phyloP scores from a whole-genome alignment of 2,329 filamentous ascomycete genomes.

The Xylaria sp. region DNA sequence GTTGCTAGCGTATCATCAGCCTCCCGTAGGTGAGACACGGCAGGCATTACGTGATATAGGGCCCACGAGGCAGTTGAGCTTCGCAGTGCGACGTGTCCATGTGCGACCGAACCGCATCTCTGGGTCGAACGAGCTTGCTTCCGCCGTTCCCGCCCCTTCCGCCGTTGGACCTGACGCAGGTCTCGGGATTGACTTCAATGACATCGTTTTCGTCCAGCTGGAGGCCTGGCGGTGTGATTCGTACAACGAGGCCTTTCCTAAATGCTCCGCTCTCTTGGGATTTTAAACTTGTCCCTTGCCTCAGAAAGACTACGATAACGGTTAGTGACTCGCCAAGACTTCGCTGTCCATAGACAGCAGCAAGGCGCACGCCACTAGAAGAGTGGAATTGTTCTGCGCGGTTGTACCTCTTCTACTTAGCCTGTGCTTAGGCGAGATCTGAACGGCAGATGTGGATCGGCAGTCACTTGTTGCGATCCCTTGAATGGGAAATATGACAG shows the following conservation, averaged over 20 bases:
- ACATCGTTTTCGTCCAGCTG: slow-evolving; percentile 6
- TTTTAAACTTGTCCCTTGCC: neutral
- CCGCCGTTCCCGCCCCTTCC: slow-evolving; percentile 10
- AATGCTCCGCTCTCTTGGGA: neutral
- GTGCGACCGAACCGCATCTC: slow-evolving; percentile 20
- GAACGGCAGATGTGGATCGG: slow-evolving; percentile 29
- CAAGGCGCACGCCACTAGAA: slow-evolving; percentile 12
- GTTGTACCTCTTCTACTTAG: slow-evolving; percentile 16
- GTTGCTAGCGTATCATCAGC: slow-evolving; percentile 9
- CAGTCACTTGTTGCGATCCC: slow-evolving; percentile 8
- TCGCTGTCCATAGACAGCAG: slow-evolving; percentile 11
- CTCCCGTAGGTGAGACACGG: neutral
- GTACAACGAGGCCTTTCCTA: slow-evolving; percentile 4
- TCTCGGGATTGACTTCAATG: neutral
- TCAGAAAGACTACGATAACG: neutral
- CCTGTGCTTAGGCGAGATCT: slow-evolving; percentile 25
- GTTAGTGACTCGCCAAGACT: slow-evolving; percentile 12
- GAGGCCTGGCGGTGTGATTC: slow-evolving; percentile 16
- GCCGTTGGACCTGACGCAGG: slow-evolving; percentile 10
- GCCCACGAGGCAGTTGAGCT: slow-evolving; percentile 23
- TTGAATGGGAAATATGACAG: neutral
- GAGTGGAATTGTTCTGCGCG: slow-evolving; percentile 14
- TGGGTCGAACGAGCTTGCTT: slow-evolving; percentile 14
- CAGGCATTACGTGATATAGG: slow-evolving; percentile 10
- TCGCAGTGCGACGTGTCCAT: slow-evolving; percentile 21